Conservation (phyloP, 2,329 filamentous ascomycete genomes). For the Hymenoscyphus infarciens region DNA sequence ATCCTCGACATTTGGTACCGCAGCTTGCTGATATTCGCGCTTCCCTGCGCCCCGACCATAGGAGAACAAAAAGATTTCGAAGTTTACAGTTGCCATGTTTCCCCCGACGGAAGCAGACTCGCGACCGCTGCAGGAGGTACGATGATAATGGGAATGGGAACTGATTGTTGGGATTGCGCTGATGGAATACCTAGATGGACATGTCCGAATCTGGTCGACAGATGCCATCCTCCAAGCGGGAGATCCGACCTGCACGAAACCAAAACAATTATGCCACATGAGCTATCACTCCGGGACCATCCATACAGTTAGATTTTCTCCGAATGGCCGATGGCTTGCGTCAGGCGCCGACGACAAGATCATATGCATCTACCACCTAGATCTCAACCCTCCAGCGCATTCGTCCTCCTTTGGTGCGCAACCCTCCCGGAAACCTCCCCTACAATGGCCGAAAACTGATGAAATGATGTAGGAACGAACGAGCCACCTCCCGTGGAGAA, state of each 20-base stretch:
- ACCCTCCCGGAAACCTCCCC: neutral
- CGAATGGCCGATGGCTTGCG: constrained; percentile 90
- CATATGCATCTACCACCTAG: constrained; percentile 92
- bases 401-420: constrained; percentile 71
- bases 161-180: constrained; percentile 18
- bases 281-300: constrained; percentile 98
- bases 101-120: constrained; percentile 85
- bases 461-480: constrained; percentile 56
- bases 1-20: constrained; percentile 17
- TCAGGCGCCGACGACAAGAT: constrained; percentile 98
- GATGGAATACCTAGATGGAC: constrained; percentile 63
- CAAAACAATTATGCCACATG: constrained; percentile 94
- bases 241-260: constrained; percentile 67
- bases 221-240: constrained; percentile 84
- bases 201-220: constrained; percentile 96
- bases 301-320: constrained; percentile 93
- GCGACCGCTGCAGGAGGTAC: constrained; percentile 90
- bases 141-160: constrained; percentile 29
- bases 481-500: constrained; percentile 94
- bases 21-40: constrained; percentile 30
- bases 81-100: constrained; percentile 97
- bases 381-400: constrained; percentile 69
- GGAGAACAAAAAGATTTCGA: constrained; percentile 98
- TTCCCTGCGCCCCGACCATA: constrained; percentile 38
- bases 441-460: neutral